phyloP scores from a whole-genome alignment of 257 asterid genomes.

The Vinca minor region DNA sequence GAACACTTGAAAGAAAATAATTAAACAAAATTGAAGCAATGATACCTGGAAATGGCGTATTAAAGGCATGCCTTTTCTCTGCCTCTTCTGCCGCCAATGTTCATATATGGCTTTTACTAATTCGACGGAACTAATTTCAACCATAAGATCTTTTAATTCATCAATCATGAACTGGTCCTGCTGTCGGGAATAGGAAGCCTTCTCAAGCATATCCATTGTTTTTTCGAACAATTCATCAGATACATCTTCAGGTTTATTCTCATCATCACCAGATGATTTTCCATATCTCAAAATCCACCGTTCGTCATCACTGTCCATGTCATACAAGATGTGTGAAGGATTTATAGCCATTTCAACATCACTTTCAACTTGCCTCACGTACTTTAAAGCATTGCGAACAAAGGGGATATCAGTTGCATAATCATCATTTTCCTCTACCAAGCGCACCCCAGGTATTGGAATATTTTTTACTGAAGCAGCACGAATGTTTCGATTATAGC shows the following conservation, averaged over 20 bases:
- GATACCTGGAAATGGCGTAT: slow-evolving; percentile 85
- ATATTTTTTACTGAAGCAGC: slow-evolving; percentile 93
- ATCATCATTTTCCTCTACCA: slow-evolving; percentile 58
- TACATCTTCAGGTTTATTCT: slow-evolving; percentile 32
- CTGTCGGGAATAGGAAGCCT: slow-evolving; percentile 55
- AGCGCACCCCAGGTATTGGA: slow-evolving; percentile 88
- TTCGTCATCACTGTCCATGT: slow-evolving; percentile 95
- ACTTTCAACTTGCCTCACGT: slow-evolving; percentile 67
- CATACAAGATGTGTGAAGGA: slow-evolving; percentile 61
- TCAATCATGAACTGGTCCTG: slow-evolving; percentile 50
- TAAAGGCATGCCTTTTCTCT: slow-evolving; percentile 67
- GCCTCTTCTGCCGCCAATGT: slow-evolving; percentile 76
- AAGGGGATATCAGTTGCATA: slow-evolving; percentile 40
- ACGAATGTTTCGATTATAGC: slow-evolving; percentile 80
- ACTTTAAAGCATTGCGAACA: slow-evolving; percentile 46
- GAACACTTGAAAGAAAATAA: slow-evolving; percentile 2
- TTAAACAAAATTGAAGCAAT: slow-evolving; percentile 2
- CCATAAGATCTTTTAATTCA: slow-evolving; percentile 56
- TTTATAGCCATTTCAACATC: slow-evolving; percentile 92
- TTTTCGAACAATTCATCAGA: slow-evolving; percentile 73
- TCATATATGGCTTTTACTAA: slow-evolving; percentile 46
- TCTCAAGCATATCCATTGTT: slow-evolving; percentile 64
- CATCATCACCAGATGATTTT: slow-evolving; percentile 14
- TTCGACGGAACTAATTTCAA: slow-evolving; percentile 43
- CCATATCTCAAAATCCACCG: too few species aligned